Evolutionary conservation across 2,329 filamentous ascomycete species (phyloP).

Genomic region (Nigrospora sphaerica): DNA sequence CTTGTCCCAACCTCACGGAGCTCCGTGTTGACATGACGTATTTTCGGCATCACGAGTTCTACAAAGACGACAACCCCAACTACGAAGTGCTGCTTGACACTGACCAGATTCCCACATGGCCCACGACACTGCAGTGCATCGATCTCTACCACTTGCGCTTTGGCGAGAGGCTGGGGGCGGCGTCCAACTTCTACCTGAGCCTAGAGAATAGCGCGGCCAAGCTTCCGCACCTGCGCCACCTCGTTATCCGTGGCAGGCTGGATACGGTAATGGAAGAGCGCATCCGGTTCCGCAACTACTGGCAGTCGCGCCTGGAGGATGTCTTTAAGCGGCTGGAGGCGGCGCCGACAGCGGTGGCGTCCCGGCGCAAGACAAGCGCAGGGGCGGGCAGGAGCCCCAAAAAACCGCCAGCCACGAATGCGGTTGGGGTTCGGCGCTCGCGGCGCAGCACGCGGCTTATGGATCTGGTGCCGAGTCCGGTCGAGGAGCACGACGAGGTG

Average conservation of each 20-base stretch:
- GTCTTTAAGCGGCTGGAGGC: conserved; percentile 42
- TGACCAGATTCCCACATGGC: conserved; percentile 71
- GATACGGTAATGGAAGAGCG: conserved; percentile 77
- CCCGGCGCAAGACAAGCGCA: neutral
- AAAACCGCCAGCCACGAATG: too few relatives aligned
- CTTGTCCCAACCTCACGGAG: conserved; percentile 64
- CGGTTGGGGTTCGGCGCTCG: neutral
- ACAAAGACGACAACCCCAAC: conserved; percentile 66
- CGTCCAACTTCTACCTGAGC: conserved; percentile 72
- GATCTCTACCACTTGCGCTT: conserved; percentile 73
- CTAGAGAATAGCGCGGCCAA: conserved; percentile 63
- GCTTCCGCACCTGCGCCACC: conserved; percentile 59
- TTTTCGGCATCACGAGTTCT: conserved; percentile 60
- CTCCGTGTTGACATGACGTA: conserved; percentile 75
- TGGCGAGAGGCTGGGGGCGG: conserved; percentile 56
- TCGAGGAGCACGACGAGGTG: conserved; percentile 9
- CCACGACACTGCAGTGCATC: conserved; percentile 59
- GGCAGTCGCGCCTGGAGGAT: conserved; percentile 62
- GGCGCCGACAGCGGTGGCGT: conserved; percentile 8
- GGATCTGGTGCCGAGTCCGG: conserved; percentile 5
- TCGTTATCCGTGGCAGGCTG: conserved; percentile 72
- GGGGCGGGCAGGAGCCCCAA: neutral
- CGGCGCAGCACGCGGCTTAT: conserved; percentile 22
- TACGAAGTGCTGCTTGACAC: conserved; percentile 62
- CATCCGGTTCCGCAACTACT: conserved; percentile 69